Percentiles rank a stretch among this genome's conserved stretches.
These are phyloP conservation scores for Geranium incanum DNA, from an alignment of 441 rosid genomes.

Conservation along the genomic window DNA sequence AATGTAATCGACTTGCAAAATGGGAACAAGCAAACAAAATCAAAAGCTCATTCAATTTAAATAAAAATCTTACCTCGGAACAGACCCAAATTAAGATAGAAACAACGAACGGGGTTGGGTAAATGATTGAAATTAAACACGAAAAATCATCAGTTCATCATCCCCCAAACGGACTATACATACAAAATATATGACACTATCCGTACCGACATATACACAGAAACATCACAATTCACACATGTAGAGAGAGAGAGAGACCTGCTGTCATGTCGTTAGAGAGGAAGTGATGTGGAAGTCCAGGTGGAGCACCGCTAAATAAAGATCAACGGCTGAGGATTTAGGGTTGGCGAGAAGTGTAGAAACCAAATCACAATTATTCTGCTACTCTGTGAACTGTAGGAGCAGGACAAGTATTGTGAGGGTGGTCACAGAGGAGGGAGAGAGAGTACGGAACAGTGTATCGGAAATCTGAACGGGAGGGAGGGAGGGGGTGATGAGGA, in stretches of 20 bases:
- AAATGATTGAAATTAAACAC: background rate
- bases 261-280: slow-evolving; percentile 30
- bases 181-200: background rate
- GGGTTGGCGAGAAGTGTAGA: background rate
- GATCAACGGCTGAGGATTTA: background rate
- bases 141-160: background rate
- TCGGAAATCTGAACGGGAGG: background rate
- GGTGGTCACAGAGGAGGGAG: no score
- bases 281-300: slow-evolving; percentile 58
- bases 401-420: no score
- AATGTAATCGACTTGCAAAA: background rate
- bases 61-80: background rate
- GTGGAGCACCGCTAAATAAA: slow-evolving; percentile 9
- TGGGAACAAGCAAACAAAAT: background rate
- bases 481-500: background rate
- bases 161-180: background rate
- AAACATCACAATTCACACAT: background rate
- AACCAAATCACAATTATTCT: background rate
- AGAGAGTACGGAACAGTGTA: background rate
- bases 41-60: background rate
- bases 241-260: slow-evolving; percentile 28
- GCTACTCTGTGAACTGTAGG: no score
- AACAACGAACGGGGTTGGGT: background rate
- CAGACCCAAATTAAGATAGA: background rate
- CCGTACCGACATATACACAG: background rate